Evolutionary conservation across 129 eudicot genomes (phyloP).

Genomic region (Logfia minima): DNA sequence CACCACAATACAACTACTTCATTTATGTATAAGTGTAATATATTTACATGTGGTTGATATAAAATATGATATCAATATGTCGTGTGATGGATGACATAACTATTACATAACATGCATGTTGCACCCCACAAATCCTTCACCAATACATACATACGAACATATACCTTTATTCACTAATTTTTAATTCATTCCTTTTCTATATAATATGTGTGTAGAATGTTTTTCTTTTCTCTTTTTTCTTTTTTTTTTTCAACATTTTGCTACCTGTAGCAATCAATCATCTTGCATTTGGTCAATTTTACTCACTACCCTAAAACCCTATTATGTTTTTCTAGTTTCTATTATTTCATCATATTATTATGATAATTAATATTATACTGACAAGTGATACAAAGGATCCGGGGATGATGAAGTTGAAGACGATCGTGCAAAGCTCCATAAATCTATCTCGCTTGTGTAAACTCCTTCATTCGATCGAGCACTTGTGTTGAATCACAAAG

Average conservation of each 20-base stretch:
- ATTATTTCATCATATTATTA: slow-evolving; percentile 1
- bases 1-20: not conserved
- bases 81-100: slow-evolving; percentile 3
- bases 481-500: slow-evolving; percentile 20
- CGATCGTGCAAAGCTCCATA: slow-evolving; percentile 52
- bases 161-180: slow-evolving; percentile 36
- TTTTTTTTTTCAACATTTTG: slow-evolving; percentile 17
- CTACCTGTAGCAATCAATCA: slow-evolving; percentile 32
- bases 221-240: slow-evolving; percentile 20
- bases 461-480: slow-evolving; percentile 24
- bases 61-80: not conserved
- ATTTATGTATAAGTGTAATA: not conserved
- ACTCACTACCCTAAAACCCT: slow-evolving; percentile 31
- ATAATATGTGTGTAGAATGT: slow-evolving; percentile 39
- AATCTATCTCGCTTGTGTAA: slow-evolving; percentile 45
- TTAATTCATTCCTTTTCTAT: slow-evolving; percentile 41
- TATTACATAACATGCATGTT: slow-evolving; percentile 29
- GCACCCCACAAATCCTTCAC: slow-evolving; percentile 43
- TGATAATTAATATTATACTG: slow-evolving; percentile 33
- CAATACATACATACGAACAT: slow-evolving; percentile 34
- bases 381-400: slow-evolving; percentile 61
- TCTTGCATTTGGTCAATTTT: slow-evolving; percentile 24
- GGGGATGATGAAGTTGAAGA: slow-evolving; percentile 41
- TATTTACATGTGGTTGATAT: not conserved
- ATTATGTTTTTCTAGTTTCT: slow-evolving; percentile 12